Evolutionary conservation across 139 green algal genomes (phyloP).

Genomic region (Chlorella sp.): DNA sequence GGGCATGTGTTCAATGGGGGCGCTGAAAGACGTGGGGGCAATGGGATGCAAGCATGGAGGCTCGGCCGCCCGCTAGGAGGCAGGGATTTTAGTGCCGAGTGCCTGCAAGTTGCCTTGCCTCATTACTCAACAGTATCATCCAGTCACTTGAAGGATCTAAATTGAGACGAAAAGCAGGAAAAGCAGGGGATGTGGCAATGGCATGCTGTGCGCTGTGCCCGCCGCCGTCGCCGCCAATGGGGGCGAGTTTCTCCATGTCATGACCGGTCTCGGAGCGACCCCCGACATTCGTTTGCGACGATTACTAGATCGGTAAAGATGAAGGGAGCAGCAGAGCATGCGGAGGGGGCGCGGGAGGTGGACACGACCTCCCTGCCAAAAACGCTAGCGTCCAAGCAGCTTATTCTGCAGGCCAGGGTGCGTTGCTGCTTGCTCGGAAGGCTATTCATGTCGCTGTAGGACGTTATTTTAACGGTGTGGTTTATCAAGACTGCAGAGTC

Average conservation of each 20-base stretch:
- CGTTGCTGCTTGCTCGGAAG: background rate
- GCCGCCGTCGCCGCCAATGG: background rate
- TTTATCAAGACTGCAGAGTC: background rate
- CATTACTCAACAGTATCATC: too few relatives aligned
- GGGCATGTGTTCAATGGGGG: too few relatives aligned
- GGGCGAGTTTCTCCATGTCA: background rate
- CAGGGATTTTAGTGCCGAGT: too few relatives aligned
- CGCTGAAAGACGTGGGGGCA: too few relatives aligned
- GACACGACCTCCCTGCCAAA: background rate
- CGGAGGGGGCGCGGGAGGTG: background rate
- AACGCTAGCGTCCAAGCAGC: background rate
- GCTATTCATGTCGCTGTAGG: too few relatives aligned
- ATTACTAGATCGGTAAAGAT: background rate
- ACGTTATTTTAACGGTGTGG: too few relatives aligned
- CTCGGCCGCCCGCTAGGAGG: too few relatives aligned
- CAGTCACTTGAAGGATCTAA: too few relatives aligned
- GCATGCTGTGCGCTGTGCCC: background rate
- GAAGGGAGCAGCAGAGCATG: background rate
- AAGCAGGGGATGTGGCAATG: background rate
- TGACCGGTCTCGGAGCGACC: background rate
- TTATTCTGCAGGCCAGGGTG: conserved; percentile 6
- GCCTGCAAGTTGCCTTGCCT: too few relatives aligned
- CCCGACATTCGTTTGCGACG: background rate
- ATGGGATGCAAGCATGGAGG: too few relatives aligned
- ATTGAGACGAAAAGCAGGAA: too few relatives aligned